Conservation (phyloP, 225 moss, liverwort and hornwort genomes). For the Neckera pumila region DNA sequence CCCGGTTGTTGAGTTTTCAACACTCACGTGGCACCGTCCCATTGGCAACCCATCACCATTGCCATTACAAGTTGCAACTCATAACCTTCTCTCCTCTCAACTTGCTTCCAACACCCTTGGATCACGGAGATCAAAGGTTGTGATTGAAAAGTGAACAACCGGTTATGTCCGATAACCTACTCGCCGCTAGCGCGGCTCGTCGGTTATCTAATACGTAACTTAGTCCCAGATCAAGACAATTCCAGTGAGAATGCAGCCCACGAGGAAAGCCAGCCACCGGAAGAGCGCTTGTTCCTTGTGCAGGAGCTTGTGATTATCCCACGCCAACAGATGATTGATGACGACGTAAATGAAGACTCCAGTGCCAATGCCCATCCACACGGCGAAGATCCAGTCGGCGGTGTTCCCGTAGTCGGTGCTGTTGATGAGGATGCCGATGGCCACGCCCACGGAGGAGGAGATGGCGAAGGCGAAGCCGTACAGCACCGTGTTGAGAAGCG, state of each 20-base stretch:
- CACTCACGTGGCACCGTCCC: too few species aligned
- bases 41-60: too few species aligned
- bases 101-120: too few species aligned
- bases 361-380: constrained; percentile 76
- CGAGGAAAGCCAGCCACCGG: constrained; percentile 43
- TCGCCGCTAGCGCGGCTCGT: too few species aligned
- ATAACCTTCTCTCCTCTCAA: too few species aligned
- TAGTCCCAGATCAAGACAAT: constrained; percentile 74
- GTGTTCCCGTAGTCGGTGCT: constrained; percentile 26
- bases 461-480: constrained; percentile 66
- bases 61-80: too few species aligned
- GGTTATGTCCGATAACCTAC: too few species aligned
- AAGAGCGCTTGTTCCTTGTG: constrained; percentile 31
- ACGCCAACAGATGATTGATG: constrained; percentile 63
- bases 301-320: constrained; percentile 42
- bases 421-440: constrained; percentile 72
- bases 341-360: constrained; percentile 82
- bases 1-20: too few species aligned
- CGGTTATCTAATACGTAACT: too few species aligned
- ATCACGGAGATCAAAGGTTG: too few species aligned
- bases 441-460: constrained; percentile 66
- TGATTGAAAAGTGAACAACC: too few species aligned
- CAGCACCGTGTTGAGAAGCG: constrained; percentile 32
- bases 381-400: constrained; percentile 80
- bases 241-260: constrained; percentile 29